Base-by-base conservation (phyloP, 2,329 filamentous ascomycete species). In the Pestalotiopsis sp. region DNA sequence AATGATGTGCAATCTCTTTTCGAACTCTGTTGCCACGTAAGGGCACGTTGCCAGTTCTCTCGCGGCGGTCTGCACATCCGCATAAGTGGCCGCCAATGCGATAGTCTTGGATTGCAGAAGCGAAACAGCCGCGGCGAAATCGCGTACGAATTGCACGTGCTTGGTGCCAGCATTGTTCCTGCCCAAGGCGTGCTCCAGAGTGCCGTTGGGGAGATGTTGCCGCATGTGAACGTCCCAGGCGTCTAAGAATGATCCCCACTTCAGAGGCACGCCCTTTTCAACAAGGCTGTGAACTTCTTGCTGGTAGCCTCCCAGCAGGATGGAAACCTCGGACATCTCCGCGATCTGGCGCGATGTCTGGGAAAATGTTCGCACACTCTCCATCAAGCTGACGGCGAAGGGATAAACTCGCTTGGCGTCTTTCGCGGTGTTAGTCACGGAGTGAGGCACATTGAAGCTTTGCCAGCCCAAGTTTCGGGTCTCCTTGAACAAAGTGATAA, bases 341-440 rank as follows among this genome's bases (percentile, higher is more conserved):
- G 90, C 86, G 69, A 99, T 97, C 65, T 93, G 90, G 38, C 94
- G 91, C 74, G 92, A 91, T 0, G 94, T 98, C 81, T 98, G 95
- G 2, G 94, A 89, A 72, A 97, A 92, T 0, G 94, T 98, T 69
- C 95, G 90, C n/a, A 98, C 94, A 76, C 94, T 98, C 82, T 99
- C 96, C 94, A 99, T 99, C 73, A 99, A 83, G 77, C 95, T 98
- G 72, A 99, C 95, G 27, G 97, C 96, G 77, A 97, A 99, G 0
- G 96, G 96, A 75, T 99, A 99, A 4, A 99, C 96, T 66, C 96
- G 90, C 82, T 98, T 97, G n/a, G 96, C 97, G 79, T 99, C 96
- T 80, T 98, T 99, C 1, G 97, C 97, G 67, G 97, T 94, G 72
- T 94, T 98, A 81, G 92, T 97, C 76, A 99, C 94, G 14, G 93